Evolutionary conservation across 768 basidiomycete genomes (phyloP).

Genomic region (Pilatotrama ljubarskyi): DNA sequence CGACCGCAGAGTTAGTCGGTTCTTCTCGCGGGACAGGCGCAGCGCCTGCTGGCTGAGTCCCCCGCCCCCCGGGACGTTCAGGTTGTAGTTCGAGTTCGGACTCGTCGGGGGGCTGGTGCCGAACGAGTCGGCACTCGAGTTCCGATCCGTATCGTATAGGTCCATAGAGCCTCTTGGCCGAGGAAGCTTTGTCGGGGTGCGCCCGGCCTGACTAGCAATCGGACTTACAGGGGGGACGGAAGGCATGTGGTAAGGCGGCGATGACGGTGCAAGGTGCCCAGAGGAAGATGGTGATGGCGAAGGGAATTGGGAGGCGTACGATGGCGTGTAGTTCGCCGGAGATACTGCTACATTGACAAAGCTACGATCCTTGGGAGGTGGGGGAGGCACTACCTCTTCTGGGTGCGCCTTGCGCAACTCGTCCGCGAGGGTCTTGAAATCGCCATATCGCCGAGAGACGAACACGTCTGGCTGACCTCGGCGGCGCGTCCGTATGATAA

Average conservation of each 20-base stretch:
- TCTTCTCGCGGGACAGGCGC: conserved; percentile 87
- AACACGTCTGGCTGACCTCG: conserved; percentile 72
- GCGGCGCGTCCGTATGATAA: conserved; percentile 86
- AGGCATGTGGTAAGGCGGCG: neutral
- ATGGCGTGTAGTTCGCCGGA: conserved; percentile 26
- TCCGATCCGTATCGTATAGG: conserved; percentile 14
- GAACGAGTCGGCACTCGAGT: conserved; percentile 29
- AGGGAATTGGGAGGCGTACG: neutral
- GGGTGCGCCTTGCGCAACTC: conserved; percentile 92
- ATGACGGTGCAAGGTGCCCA: conserved; percentile 5
- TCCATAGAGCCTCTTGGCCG: conserved; percentile 1
- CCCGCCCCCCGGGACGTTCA: conserved; percentile 7
- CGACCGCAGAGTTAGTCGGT: conserved; percentile 88
- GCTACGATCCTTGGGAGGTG: conserved; percentile 88
- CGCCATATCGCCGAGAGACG: conserved; percentile 92
- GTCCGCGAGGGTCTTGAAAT: conserved; percentile 84
- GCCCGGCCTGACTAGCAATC: conserved; percentile 5
- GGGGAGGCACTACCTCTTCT: conserved; percentile 74
- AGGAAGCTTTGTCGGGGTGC: neutral
- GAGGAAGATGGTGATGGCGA: conserved; percentile 10
- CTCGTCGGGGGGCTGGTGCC: conserved; percentile 17
- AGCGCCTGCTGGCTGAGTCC: conserved; percentile 22
- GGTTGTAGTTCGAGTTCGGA: conserved; percentile 20
- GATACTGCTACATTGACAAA: conserved; percentile 50
- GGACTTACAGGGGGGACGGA: conserved; percentile 12